Evolutionary conservation across 2,329 filamentous ascomycete genomes (phyloP), one percentile per base, ranked within the genome.

Genomic region (Xylogone sp.): DNA sequence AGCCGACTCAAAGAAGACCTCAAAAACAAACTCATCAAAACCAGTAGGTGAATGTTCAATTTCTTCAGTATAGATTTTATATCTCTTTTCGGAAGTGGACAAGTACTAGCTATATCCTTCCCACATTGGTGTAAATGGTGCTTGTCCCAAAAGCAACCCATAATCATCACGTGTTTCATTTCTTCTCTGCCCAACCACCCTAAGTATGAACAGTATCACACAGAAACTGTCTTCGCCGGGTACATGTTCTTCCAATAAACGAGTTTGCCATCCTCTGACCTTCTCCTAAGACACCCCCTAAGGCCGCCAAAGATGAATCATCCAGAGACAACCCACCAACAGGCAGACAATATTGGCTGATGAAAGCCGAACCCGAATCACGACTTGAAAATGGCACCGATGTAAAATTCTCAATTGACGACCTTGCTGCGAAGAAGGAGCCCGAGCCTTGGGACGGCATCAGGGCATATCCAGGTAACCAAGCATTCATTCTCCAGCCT

Each of bases 391-490:
- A 91, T 50, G 93, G 91, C 1, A 75, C 88, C 47, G 92, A 97
- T 65, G 90, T 97, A 44, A 87, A 84, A 59, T 99, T 97, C 71
- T 95, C 91, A 1, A 97, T 99, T 62, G 91, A 97, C 62, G 92
- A 97, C 66, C 72, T 99, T 31, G 79, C 81, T 13, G 79, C 82
- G 1, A 87, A 83, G 62, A 83, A 75, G 1, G 79, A 82, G 62
- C 90, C 93, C 1, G 93, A 97, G 65, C 86, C 89, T 1, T 99
- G 94, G 94, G 88, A 95, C 70, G 94, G 90, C 1, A 79, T 79
- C 50, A 66, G 75, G 44, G 68, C 72, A n/a, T 80, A 79, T 55
- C 69, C 71, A 55, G 74, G 75, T 75, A 63, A 27, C n/a, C n/a
- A n/a, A n/a, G n/a, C n/a, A n/a, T n/a, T n/a, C n/a, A n/a, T n/a